Percentiles rank a stretch among this genome's conserved stretches.
phyloP scores from a whole-genome alignment of 139 green algal species.

The Tetradesmus lagerheimii region DNA sequence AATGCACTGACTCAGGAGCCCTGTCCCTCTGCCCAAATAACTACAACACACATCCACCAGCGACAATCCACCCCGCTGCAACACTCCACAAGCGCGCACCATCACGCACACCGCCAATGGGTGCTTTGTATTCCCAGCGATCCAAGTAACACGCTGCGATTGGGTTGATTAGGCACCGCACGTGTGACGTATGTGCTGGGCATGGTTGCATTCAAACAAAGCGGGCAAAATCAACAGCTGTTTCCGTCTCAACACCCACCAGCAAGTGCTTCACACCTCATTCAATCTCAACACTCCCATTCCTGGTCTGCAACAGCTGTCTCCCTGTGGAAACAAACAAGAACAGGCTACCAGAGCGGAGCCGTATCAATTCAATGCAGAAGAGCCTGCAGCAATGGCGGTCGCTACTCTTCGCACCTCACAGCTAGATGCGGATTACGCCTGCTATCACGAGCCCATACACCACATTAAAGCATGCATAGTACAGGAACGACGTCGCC shows the following conservation, averaged over 20 bases:
- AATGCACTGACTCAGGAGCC: background rate
- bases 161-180: background rate
- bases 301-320: too few species aligned
- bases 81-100: background rate
- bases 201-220: background rate
- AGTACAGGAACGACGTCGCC: constrained; percentile 46
- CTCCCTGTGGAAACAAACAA: too few species aligned
- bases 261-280: too few species aligned
- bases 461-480: constrained; percentile 56
- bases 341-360: too few species aligned
- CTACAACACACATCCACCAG: background rate
- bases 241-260: too few species aligned
- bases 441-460: constrained; percentile 40
- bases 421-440: background rate
- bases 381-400: too few species aligned
- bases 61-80: background rate
- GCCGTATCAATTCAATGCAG: too few species aligned
- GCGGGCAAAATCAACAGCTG: background rate
- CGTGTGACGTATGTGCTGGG: background rate
- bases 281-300: too few species aligned
- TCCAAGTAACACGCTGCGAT: background rate
- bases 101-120: background rate
- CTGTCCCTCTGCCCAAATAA: background rate
- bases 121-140: background rate
- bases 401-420: too few species aligned